Base-by-base conservation (phyloP, 495 filamentous ascomycete genomes). In the Neohortaea acidophila region DNA sequence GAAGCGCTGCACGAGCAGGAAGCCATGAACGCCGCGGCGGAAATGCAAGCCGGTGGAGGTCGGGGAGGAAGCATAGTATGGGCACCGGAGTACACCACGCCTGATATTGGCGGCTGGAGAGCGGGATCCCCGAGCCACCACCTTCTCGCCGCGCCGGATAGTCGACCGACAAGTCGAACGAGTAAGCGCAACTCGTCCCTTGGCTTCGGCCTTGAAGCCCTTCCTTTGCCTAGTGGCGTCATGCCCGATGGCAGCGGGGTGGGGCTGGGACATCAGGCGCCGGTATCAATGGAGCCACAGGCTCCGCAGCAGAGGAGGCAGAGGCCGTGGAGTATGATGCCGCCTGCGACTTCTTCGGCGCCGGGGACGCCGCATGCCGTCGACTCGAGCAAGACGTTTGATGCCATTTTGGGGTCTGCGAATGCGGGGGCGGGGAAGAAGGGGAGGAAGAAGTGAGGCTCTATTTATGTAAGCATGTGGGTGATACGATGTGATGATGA, bases 351-450 rank as follows among this genome's bases (percentile, higher is more conserved):
- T 34, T 20, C 7, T 8, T 34, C 32, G 19, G 11, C 17, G 32
- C 32, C 32, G 13, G 32, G 10, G 32, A 34, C 32, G 13, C 32
- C 32, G 27, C 36, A 48, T 41, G 26, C 18, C 1, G 48, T 47
- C 1, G 41, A 44, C 37, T 21, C 21, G 8, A 40, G 29, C 8
- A 71, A 66, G 50, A 77, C 72, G n/a, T 77, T 77, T 58, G 73
- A 77, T 53, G 69, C 72, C 38, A 77, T 77, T 37, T 49, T 77
- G n/a, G 67, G 65, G 34, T 60, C 59, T n/a, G 65, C 67, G 54
- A 58, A 59, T 28, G 47, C 53, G 26, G 55, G 59, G 43, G 53
- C 52, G 34, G 61, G 60, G 55, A 59, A 61, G 52, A 67, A 65
- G 53, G 62, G 58, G 36, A 54, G 55, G 37, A 57, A 56, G 47